phyloP scores from a whole-genome alignment of 176 grass and related monocot genomes.

The Musa acuminata region DNA sequence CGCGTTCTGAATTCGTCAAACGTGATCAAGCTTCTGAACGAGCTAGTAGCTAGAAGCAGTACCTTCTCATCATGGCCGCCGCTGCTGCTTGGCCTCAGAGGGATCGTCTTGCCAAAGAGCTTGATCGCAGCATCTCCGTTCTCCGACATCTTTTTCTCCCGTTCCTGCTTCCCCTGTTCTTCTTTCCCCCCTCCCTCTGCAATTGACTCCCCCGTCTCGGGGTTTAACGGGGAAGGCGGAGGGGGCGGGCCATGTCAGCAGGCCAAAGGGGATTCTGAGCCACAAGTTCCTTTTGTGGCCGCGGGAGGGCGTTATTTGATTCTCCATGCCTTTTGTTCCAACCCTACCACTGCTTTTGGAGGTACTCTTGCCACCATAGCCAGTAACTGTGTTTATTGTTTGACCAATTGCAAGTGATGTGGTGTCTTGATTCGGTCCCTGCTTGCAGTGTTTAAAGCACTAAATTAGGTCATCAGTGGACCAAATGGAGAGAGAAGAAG shows the following conservation, averaged over 20 bases:
- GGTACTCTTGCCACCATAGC: constrained; percentile 1
- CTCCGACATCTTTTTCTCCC: background rate
- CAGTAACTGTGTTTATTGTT: background rate
- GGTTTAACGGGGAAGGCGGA: constrained; percentile 2
- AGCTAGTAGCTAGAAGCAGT: background rate
- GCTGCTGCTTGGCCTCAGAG: background rate
- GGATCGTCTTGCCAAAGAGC: constrained; percentile 20
- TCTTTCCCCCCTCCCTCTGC: no score
- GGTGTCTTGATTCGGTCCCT: background rate
- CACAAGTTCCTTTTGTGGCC: constrained; percentile 22
- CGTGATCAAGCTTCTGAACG: background rate
- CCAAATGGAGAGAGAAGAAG: background rate
- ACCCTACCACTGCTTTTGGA: constrained; percentile 1
- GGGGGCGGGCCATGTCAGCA: constrained; percentile 6
- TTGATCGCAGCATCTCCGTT: constrained; percentile 1
- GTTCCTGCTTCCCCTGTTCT: background rate
- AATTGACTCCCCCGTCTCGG: no score
- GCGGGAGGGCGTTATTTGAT: constrained; percentile 10
- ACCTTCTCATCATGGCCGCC: background rate
- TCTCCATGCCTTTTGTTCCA: background rate
- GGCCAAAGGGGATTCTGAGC: constrained; percentile 4
- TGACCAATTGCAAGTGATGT: no score
- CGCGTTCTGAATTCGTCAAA: background rate
- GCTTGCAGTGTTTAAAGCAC: background rate
- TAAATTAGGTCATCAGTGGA: background rate